Evolutionary conservation across 352 stramenopile genomes (phyloP), one percentile per base, ranked within the genome.

Genomic region (Chrysophaeum taylorii): DNA sequence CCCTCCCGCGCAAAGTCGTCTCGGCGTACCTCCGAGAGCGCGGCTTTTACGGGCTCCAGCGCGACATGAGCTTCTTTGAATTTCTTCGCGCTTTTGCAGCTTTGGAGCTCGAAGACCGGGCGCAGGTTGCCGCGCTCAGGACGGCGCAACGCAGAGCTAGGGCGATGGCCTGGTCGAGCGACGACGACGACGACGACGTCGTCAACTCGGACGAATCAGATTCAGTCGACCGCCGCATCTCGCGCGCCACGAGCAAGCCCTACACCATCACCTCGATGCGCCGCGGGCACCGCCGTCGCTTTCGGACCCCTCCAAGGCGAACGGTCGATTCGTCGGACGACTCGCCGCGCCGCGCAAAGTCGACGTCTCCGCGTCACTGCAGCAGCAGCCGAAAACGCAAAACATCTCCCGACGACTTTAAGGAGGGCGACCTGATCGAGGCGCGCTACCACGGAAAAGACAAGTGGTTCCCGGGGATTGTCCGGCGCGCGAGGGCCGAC

Each of bases 401-500:
- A 35, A 75, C 45, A 21, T 82, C 76, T 15, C 80, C 84, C 52
- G 73, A 72, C 4, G 54, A 62, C 0, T 85, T 80, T 72, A 53
- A 52, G 2, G 84, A 85, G 66, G 84, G 83, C 0, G 77, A 90
- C 67, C 76, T 78, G 45, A 78, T 89, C 29, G 79, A 90, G 70
- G 79, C 76, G 27, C 80, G 80, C 68, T n/a, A 86, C 39, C 82
- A 84, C 62, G 80, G 81, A 0, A 74, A 70, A 42, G 54, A 73
- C 2, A 73, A 81, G 27, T 88, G 78, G 41, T 71, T 84, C 39
- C 79, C 77, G 52, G 84, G 79, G n/a, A 75, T 77, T 31, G 76
- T 90, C 29, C 81, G 76, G 52, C 74, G 80, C 16, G 71, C 70
- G 0, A 72, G 86, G 62, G 29, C 71, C n/a, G 78, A 89, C 74